Evolutionary conservation across 1,284 basidiomycete species (phyloP).

Genomic region (Moniliella sp.): DNA sequence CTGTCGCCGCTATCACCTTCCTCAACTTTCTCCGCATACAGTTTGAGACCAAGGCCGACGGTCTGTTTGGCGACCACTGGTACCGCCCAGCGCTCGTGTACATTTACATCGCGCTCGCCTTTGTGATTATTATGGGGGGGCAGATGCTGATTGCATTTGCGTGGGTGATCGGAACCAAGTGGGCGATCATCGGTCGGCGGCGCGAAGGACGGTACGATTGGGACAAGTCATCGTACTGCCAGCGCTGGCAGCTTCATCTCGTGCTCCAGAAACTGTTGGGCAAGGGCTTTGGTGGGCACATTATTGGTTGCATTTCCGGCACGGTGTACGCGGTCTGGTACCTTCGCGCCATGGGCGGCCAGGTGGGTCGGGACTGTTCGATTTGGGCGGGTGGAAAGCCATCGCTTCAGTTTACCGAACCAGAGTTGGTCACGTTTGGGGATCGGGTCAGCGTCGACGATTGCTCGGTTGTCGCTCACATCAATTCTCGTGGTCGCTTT

Average conservation of each 20-base stretch:
- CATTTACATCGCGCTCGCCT: slow-evolving; percentile 19
- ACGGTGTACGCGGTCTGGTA: slow-evolving; percentile 29
- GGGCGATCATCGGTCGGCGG: slow-evolving; percentile 28
- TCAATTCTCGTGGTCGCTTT: slow-evolving; percentile 32
- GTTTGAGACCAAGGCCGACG: slow-evolving; percentile 8
- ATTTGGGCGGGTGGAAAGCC: slow-evolving; percentile 34
- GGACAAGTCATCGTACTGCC: slow-evolving; percentile 33
- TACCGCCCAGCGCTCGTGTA: slow-evolving; percentile 29
- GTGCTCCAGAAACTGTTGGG: slow-evolving; percentile 23
- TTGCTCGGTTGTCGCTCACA: slow-evolving; percentile 33
- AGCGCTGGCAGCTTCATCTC: slow-evolving; percentile 33
- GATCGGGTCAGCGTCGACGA: slow-evolving; percentile 28
- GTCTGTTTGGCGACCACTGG: slow-evolving; percentile 30
- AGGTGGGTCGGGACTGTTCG: slow-evolving; percentile 23
- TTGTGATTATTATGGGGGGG: slow-evolving; percentile 18
- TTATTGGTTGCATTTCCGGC: slow-evolving; percentile 25
- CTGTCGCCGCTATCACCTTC: slow-evolving; percentile 23
- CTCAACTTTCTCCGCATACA: slow-evolving; percentile 19
- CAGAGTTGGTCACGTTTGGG: slow-evolving; percentile 31
- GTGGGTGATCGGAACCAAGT: slow-evolving; percentile 30
- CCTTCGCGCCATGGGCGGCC: slow-evolving; percentile 25
- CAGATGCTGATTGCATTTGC: slow-evolving; percentile 23
- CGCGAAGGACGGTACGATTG: slow-evolving; percentile 32
- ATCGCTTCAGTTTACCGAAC: slow-evolving; percentile 29
- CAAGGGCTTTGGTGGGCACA: slow-evolving; percentile 27